Conservation (phyloP, 352 stramenopile genomes). For the Phytophthora cryptogea region DNA sequence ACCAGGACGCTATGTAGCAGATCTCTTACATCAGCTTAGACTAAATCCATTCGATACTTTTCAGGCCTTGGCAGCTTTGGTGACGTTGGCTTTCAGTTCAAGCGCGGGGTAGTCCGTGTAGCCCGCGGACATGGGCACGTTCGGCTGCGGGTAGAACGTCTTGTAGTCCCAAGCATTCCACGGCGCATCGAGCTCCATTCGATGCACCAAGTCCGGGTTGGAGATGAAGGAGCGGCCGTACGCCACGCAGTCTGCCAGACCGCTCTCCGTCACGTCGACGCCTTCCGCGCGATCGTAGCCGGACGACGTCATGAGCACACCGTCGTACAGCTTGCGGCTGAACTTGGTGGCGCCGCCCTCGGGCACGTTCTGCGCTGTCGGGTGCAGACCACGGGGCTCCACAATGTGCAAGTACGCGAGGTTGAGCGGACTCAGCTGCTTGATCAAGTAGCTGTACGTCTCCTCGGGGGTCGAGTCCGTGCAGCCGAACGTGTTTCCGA, state of each 20-base stretch:
- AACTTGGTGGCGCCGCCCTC: slow-evolving; percentile 40
- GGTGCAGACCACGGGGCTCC: slow-evolving; percentile 45
- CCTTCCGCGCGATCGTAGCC: slow-evolving; percentile 47
- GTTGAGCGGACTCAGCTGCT: slow-evolving; percentile 38
- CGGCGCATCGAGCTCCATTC: slow-evolving; percentile 41
- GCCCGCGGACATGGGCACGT: slow-evolving; percentile 22
- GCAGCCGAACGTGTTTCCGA: slow-evolving; percentile 34
- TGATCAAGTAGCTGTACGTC: slow-evolving; percentile 44
- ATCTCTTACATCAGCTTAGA: not conserved
- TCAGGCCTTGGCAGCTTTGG: not conserved
- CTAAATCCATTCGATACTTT: not conserved
- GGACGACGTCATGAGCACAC: slow-evolving; percentile 51
- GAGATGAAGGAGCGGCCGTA: slow-evolving; percentile 66
- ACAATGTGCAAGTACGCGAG: slow-evolving; percentile 58
- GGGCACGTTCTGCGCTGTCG: slow-evolving; percentile 29
- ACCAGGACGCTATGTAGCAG: not conserved
- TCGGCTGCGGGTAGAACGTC: slow-evolving; percentile 34
- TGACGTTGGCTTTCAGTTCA: slow-evolving; percentile 3
- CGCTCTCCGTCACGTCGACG: slow-evolving; percentile 39
- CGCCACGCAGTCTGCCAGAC: slow-evolving; percentile 47
- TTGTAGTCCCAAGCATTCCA: slow-evolving; percentile 41
- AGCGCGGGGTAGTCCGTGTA: slow-evolving; percentile 51
- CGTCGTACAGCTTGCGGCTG: slow-evolving; percentile 48
- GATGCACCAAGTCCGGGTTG: slow-evolving; percentile 65
- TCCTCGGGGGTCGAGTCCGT: slow-evolving; percentile 40